phyloP scores from a whole-genome alignment of 1,284 basidiomycete genomes.

The Apiotrichum gracile region DNA sequence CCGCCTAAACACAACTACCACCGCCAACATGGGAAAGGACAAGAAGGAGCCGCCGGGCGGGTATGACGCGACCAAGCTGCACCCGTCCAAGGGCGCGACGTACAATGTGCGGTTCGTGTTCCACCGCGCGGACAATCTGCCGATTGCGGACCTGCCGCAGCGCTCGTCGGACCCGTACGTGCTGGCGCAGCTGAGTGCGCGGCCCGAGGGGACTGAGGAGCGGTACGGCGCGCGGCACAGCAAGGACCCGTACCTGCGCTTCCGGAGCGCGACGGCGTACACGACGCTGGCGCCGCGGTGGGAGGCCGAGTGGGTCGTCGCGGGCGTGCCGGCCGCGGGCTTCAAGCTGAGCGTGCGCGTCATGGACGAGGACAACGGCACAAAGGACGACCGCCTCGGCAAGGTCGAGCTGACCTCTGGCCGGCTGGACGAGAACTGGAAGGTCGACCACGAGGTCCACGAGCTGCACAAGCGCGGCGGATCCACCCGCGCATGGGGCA shows the following conservation, averaged over 20 bases:
- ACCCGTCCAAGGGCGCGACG: slow-evolving; percentile 21
- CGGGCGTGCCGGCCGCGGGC: slow-evolving; percentile 48
- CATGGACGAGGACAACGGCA: slow-evolving; percentile 50
- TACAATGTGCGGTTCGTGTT: slow-evolving; percentile 50
- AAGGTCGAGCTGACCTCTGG: slow-evolving; percentile 35
- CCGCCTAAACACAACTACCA: neutral
- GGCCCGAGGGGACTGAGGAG: neutral
- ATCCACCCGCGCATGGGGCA: slow-evolving; percentile 33
- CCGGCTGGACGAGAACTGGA: slow-evolving; percentile 23
- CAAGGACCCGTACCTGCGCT: slow-evolving; percentile 43
- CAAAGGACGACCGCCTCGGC: slow-evolving; percentile 51
- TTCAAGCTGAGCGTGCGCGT: slow-evolving; percentile 45
- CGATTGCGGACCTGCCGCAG: slow-evolving; percentile 47
- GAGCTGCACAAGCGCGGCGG: slow-evolving; percentile 47
- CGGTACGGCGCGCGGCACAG: slow-evolving; percentile 6
- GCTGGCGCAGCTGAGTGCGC: slow-evolving; percentile 29
- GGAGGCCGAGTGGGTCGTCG: slow-evolving; percentile 50
- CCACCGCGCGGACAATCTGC: slow-evolving; percentile 48
- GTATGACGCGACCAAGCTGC: slow-evolving; percentile 30
- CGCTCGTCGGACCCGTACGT: slow-evolving; percentile 51
- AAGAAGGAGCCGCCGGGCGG: slow-evolving; percentile 33
- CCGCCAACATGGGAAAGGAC: neutral
- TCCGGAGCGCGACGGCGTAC: slow-evolving; percentile 48
- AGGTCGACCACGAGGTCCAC: slow-evolving; percentile 13
- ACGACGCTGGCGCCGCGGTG: slow-evolving; percentile 47